Conservation (phyloP, 108 stramenopile genomes). For the Pelagomonas calceolata region DNA sequence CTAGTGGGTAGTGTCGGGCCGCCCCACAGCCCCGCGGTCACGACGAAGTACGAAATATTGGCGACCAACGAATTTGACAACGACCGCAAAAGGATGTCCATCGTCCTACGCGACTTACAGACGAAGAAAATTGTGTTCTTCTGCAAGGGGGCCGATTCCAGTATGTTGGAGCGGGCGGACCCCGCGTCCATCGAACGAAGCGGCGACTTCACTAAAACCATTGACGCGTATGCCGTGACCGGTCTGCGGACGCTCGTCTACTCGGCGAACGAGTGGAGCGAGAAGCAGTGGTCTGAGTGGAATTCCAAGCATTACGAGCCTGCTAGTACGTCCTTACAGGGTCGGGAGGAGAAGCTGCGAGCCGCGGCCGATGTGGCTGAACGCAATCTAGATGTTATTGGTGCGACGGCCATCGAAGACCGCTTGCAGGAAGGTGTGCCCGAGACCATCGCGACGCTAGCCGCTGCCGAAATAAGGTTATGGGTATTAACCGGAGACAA, state of each 20-base stretch:
- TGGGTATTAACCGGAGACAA: slow-evolving; percentile 60
- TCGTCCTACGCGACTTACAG: slow-evolving; percentile 24
- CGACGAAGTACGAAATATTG: slow-evolving; percentile 27
- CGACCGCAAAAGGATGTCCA: slow-evolving; percentile 47
- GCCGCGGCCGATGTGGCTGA: slow-evolving; percentile 22
- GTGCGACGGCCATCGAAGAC: slow-evolving; percentile 59
- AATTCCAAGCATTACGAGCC: slow-evolving; percentile 9
- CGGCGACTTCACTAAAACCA: slow-evolving; percentile 6
- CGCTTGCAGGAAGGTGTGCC: slow-evolving; percentile 57
- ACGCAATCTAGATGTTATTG: slow-evolving; percentile 30
- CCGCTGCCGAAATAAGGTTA: slow-evolving; percentile 34
- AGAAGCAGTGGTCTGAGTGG: slow-evolving; percentile 15
- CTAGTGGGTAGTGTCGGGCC: not conserved
- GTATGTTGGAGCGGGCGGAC: slow-evolving; percentile 31
- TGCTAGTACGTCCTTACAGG: slow-evolving; percentile 11
- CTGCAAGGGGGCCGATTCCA: slow-evolving; percentile 53
- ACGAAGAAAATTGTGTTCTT: slow-evolving; percentile 20
- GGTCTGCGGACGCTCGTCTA: slow-evolving; percentile 40
- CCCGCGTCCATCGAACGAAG: not conserved
- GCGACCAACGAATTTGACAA: slow-evolving; percentile 39
- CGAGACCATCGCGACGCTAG: slow-evolving; percentile 32
- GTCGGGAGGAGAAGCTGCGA: slow-evolving; percentile 17
- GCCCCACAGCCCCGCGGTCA: not conserved
- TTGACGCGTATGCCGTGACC: slow-evolving; percentile 18
- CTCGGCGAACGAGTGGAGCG: slow-evolving; percentile 18